Evolutionary conservation across 140 eudicot species (phyloP).

Genomic region (Erigeron philadelphicus): DNA sequence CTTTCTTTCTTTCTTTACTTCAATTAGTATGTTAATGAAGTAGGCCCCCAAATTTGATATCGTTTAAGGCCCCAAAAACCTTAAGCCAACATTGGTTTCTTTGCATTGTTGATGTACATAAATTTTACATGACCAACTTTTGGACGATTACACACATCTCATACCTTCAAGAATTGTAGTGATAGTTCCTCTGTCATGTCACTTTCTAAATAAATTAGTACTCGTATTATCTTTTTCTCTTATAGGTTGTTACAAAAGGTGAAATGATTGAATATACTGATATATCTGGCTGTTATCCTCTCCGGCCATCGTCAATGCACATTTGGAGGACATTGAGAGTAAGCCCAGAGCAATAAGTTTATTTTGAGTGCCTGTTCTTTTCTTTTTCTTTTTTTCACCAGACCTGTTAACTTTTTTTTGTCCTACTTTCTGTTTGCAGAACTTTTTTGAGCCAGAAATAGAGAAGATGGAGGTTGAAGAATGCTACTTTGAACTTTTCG

Average conservation of each 20-base stretch:
- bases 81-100: too few relatives aligned
- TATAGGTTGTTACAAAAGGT: constrained; percentile 73
- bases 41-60: too few relatives aligned
- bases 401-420: neutral
- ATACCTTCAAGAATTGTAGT: too few relatives aligned
- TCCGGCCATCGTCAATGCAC: constrained; percentile 84
- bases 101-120: too few relatives aligned
- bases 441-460: constrained; percentile 85
- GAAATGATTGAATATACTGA: constrained; percentile 94
- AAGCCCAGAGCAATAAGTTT: constrained; percentile 30
- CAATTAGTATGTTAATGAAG: too few relatives aligned
- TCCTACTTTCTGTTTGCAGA: constrained; percentile 34
- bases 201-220: too few relatives aligned
- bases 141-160: too few relatives aligned
- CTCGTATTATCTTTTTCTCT: constrained; percentile 1
- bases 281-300: constrained; percentile 86
- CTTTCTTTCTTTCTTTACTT: too few relatives aligned
- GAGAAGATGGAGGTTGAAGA: constrained; percentile 71
- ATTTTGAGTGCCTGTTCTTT: neutral
- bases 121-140: too few relatives aligned
- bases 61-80: too few relatives aligned
- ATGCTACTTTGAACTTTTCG: constrained; percentile 85
- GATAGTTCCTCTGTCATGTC: too few relatives aligned
- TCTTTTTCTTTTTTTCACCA: neutral
- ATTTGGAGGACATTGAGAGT: constrained; percentile 92